These are phyloP conservation scores for Heliamphora pulchella DNA, from an alignment of 179 eudicot species.

Conservation along the genomic window DNA sequence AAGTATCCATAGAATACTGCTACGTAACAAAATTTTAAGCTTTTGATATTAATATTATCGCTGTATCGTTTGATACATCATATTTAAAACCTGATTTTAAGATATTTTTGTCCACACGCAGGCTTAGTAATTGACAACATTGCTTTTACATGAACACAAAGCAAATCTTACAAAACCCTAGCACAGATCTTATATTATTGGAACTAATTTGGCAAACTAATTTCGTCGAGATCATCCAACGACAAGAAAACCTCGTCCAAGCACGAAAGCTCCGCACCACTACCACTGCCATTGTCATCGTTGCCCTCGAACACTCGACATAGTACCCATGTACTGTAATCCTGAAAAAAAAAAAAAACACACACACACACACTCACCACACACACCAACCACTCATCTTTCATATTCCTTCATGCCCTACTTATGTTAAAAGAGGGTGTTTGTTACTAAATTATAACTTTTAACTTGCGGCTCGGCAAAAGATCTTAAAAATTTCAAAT, in stretches of 20 bases:
- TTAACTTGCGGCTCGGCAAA: no score
- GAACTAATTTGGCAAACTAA: constrained; percentile 49
- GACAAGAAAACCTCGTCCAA: constrained; percentile 89
- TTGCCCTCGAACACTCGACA: constrained; percentile 42
- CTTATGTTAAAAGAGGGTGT: no score
- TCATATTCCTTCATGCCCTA: not conserved
- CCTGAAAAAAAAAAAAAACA: constrained; percentile 24
- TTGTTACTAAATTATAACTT: no score
- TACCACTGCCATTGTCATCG: constrained; percentile 26
- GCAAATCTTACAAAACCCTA: not conserved
- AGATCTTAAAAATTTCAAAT: no score
- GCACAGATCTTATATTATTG: not conserved
- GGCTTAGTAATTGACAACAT: no score
- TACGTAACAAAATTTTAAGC: no score
- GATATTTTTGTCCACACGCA: no score
- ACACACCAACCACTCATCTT: not conserved
- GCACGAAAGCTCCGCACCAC: constrained; percentile 63
- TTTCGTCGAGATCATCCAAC: constrained; percentile 77
- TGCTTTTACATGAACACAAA: not conserved
- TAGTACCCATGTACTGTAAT: constrained; percentile 39
- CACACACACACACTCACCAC: no score
- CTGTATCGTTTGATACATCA: no score
- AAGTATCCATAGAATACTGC: no score
- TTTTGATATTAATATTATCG: no score
- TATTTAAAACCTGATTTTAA: no score